These are phyloP conservation scores for Clarireedia hainanense DNA, from an alignment of 2,329 filamentous ascomycete genomes.

Conservation along the genomic window DNA sequence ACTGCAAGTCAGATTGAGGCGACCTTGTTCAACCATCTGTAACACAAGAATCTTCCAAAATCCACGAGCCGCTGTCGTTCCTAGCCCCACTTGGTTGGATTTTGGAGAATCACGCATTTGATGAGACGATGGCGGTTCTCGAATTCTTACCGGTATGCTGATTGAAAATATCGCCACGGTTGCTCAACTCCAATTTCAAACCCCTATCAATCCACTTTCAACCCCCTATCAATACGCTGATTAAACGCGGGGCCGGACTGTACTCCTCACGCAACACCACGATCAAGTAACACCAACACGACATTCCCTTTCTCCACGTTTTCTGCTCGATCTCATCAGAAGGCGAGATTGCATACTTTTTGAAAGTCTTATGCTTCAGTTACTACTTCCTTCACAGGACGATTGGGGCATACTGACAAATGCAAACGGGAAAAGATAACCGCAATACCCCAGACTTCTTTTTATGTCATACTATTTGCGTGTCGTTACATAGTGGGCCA, in stretches of 20 bases:
- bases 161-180: not conserved
- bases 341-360: not conserved
- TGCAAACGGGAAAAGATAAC: not conserved
- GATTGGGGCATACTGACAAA: no score
- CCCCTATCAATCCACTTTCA: not conserved
- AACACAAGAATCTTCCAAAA: no score
- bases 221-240: not conserved
- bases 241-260: not conserved
- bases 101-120: no score
- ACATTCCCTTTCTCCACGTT: not conserved
- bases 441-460: not conserved
- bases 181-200: not conserved
- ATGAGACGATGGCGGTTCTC: no score
- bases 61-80: no score
- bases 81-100: no score
- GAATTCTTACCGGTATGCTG: not conserved
- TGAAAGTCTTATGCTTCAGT: no score
- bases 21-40: no score
- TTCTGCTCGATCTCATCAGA: slow-evolving; percentile 2
- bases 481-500: no score
- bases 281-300: not conserved
- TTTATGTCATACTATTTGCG: not conserved
- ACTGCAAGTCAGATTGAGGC: no score
- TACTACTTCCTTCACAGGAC: not conserved
- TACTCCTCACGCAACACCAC: not conserved